phyloP scores from a whole-genome alignment of 108 stramenopile species.

The Chaetoceros tenuissimus region DNA sequence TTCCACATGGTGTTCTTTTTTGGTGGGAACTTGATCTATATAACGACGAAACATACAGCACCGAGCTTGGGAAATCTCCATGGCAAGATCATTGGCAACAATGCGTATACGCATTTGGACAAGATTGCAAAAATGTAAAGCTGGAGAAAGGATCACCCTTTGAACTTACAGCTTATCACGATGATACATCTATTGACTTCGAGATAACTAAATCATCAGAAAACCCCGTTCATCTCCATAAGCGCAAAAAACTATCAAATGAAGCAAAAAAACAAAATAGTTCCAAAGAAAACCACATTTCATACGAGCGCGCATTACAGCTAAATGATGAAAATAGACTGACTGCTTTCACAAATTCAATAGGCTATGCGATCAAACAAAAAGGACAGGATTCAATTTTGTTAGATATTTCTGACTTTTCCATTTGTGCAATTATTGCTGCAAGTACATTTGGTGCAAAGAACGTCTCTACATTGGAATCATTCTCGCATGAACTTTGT shows the following conservation, averaged over 20 bases:
- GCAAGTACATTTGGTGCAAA: slow-evolving; percentile 35
- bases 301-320: slow-evolving; percentile 48
- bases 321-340: slow-evolving; percentile 49
- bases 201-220: not conserved
- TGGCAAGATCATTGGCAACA: slow-evolving; percentile 90
- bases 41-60: slow-evolving; percentile 23
- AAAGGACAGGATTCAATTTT: slow-evolving; percentile 34
- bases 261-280: not conserved
- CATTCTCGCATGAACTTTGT: slow-evolving; percentile 31
- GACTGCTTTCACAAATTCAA: slow-evolving; percentile 22
- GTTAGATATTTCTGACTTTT: slow-evolving; percentile 72
- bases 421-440: slow-evolving; percentile 67
- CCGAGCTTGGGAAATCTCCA: slow-evolving; percentile 15
- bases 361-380: slow-evolving; percentile 24
- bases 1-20: slow-evolving; percentile 52
- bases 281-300: slow-evolving; percentile 34
- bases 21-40: slow-evolving; percentile 82
- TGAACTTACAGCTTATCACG: slow-evolving; percentile 31
- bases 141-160: slow-evolving; percentile 28
- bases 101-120: slow-evolving; percentile 51
- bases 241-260: not conserved
- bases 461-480: slow-evolving; percentile 57
- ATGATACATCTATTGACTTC: slow-evolving; percentile 46
- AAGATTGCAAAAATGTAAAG: slow-evolving; percentile 11
- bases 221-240: not conserved